A percentile compares a stretch with the other conserved stretches of the same genome.
These are phyloP conservation scores for Grammothele lineata DNA, from an alignment of 768 basidiomycete species.

Conservation along the genomic window DNA sequence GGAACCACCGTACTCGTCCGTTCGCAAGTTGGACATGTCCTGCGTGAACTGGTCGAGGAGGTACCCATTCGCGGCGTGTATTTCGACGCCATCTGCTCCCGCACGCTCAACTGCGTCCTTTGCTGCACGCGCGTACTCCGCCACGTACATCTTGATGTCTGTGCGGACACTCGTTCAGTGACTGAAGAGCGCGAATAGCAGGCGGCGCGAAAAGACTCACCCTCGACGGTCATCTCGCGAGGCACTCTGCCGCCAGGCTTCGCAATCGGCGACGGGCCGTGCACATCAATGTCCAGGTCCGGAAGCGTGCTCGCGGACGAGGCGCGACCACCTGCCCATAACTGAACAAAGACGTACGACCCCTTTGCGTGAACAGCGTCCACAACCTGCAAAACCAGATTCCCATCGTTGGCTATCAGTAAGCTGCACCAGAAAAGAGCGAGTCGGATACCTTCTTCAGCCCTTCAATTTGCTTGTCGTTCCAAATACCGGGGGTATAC, in stretches of 20 bases:
- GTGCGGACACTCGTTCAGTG: background rate
- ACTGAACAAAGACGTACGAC: conserved; percentile 49
- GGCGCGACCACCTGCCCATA: conserved; percentile 50
- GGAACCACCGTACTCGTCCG: conserved; percentile 46
- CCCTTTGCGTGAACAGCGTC: conserved; percentile 53
- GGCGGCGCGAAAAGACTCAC: conserved; percentile 2
- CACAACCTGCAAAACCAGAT: conserved; percentile 37
- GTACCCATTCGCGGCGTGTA: conserved; percentile 28
- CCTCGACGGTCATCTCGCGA: conserved; percentile 20
- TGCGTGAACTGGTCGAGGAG: conserved; percentile 40
- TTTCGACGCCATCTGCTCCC: conserved; percentile 26
- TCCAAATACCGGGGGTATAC: conserved; percentile 58
- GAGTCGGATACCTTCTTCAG: background rate
- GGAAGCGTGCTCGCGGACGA: conserved; percentile 25
- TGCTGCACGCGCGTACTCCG: conserved; percentile 21
- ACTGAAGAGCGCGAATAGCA: background rate
- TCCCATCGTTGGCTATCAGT: too few relatives aligned
- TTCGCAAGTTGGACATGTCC: conserved; percentile 35
- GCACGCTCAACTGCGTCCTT: conserved; percentile 26
- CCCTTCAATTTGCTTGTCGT: conserved; percentile 42
- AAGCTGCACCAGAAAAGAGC: too few relatives aligned
- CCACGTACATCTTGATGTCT: conserved; percentile 34
- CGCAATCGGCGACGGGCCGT: conserved; percentile 16
- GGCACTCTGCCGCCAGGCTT: conserved; percentile 2
- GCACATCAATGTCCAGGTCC: conserved; percentile 24